phyloP scores from a whole-genome alignment of 2,329 filamentous ascomycete genomes.

The Penicillium occitanis region DNA sequence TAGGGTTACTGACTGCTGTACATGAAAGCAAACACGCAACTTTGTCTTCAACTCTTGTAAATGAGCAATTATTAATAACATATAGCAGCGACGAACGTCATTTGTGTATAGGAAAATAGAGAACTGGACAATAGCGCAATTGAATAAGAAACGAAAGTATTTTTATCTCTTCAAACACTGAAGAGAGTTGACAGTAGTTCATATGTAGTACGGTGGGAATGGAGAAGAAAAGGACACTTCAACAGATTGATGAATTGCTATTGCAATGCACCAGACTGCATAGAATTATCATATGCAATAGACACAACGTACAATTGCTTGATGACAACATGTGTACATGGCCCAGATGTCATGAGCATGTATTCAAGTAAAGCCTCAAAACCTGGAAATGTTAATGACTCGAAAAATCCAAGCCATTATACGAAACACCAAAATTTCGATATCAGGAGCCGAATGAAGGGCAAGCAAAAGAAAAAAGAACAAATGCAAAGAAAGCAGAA shows the following conservation, averaged over 20 bases:
- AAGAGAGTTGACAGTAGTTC: not conserved
- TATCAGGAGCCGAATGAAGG: not conserved
- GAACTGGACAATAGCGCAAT: not conserved
- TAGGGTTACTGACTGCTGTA: not conserved
- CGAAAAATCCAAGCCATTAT: not conserved
- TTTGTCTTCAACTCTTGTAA: not conserved
- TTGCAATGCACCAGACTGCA: not conserved
- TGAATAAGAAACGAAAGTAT: not conserved
- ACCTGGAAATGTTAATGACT: too few relatives aligned
- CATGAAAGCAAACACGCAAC: not conserved
- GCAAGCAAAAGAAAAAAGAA: not conserved
- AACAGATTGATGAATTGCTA: not conserved
- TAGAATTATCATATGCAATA: not conserved
- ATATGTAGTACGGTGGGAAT: not conserved
- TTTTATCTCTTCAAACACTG: not conserved
- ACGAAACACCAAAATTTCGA: not conserved
- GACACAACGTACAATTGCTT: not conserved
- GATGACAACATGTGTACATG: conserved; percentile 5
- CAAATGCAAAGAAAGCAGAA: not conserved
- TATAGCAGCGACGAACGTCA: not conserved
- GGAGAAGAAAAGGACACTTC: not conserved
- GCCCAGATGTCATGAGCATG: not conserved
- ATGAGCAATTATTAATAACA: not conserved
- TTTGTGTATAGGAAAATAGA: not conserved
- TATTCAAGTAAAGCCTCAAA: not conserved